phyloP scores from a whole-genome alignment of 2,329 filamentous ascomycete species.

The Penicillium frequentans region DNA sequence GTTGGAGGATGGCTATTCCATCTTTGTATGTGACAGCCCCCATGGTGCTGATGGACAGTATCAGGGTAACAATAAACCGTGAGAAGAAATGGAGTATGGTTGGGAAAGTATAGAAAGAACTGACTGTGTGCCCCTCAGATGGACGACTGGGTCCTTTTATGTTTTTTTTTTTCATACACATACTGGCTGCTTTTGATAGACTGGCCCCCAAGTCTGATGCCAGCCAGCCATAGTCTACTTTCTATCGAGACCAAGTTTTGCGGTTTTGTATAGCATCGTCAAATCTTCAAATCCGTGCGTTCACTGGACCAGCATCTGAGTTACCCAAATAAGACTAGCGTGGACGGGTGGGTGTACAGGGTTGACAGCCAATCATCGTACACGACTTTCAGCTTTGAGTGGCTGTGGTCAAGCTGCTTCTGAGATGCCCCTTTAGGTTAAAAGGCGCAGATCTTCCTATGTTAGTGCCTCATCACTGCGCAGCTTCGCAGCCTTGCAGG shows the following conservation, averaged over 20 bases:
- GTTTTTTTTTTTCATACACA: neutral
- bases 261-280: neutral
- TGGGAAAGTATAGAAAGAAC: neutral
- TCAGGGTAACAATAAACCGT: neutral
- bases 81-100: neutral
- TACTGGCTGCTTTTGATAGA: neutral
- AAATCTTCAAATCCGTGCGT: neutral
- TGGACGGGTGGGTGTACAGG: neutral
- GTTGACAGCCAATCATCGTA: neutral
- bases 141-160: neutral
- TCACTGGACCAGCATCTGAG: neutral
- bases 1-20: slow-evolving; percentile 32
- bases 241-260: neutral
- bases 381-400: neutral
- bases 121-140: neutral
- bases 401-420: neutral
- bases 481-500: neutral
- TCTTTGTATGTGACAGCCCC: slow-evolving; percentile 25
- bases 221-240: neutral
- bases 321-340: neutral
- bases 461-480: neutral
- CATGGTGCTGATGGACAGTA: slow-evolving; percentile 10
- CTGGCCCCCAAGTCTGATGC: neutral
- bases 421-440: neutral
- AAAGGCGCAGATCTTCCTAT: neutral